Conservation (phyloP, 306 rosid species). For the Heteromeles arbutifolia region DNA sequence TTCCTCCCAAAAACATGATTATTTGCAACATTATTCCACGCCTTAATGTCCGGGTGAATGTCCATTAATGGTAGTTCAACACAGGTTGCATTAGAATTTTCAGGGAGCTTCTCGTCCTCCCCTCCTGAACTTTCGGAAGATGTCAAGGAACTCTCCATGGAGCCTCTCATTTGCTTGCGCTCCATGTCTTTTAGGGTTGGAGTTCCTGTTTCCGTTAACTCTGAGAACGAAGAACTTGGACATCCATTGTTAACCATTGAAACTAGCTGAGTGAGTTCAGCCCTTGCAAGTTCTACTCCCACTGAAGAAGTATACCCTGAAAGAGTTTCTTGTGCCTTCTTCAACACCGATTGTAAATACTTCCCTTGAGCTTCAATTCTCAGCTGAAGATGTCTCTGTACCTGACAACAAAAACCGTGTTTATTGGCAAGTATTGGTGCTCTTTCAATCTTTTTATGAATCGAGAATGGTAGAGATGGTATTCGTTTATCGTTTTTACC, state of each 20-base stretch:
- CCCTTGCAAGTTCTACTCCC: conserved; percentile 60
- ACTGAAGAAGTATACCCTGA: conserved; percentile 47
- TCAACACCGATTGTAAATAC: conserved; percentile 75
- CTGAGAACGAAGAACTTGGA: conserved; percentile 64
- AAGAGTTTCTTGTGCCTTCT: conserved; percentile 79
- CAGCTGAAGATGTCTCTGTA: conserved; percentile 80
- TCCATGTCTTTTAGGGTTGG: conserved; percentile 26
- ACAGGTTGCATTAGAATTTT: conserved; percentile 22
- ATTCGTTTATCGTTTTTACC: conserved; percentile 34
- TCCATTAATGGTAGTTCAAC: conserved; percentile 45
- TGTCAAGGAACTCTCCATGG: conserved; percentile 82
- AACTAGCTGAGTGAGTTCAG: conserved; percentile 73
- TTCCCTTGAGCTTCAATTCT: conserved; percentile 94
- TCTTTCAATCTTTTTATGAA: not conserved
- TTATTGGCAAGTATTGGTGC: not conserved
- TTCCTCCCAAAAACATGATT: conserved; percentile 40
- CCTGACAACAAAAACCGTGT: conserved; percentile 35
- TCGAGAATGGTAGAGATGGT: not conserved
- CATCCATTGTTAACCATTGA: conserved; percentile 58
- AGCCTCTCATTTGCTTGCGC: conserved; percentile 50
- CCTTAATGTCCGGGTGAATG: conserved; percentile 24
- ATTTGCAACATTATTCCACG: conserved; percentile 18
- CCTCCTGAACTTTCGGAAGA: conserved; percentile 65
- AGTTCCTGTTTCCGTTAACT: conserved; percentile 56
- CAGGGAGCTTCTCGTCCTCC: conserved; percentile 41